Evolutionary conservation across 768 basidiomycete genomes (phyloP), one percentile per base, ranked within the genome.

Genomic region (Amanita fuliginea): DNA sequence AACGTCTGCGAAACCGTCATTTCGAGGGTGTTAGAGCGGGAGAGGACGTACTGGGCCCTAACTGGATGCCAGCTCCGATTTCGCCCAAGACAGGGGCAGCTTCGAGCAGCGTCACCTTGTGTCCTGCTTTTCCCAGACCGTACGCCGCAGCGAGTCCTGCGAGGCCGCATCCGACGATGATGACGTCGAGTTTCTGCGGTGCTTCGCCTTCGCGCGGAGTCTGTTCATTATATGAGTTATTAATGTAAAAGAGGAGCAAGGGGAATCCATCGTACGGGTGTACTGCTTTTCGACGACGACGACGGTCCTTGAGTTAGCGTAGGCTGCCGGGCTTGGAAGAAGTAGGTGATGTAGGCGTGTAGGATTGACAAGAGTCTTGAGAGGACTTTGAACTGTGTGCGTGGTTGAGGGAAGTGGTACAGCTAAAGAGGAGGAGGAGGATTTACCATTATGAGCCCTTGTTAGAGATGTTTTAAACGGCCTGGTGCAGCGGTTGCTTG

Each of bases 31-130:
- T n/a, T n/a, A n/a, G n/a, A n/a, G n/a, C n/a, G n/a, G 22, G 5
- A 2, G 22, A 24, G 22, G 44, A 49, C 52, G 11, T 46, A 56
- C 56, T 62, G 13, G 65, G 63, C 3, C 55, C 49, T 11, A 74
- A 57, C 56, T 77, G 76, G 32, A 78, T 77, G 9, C 76, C 76
- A 3, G 76, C 76, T 2, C 77, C 75, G 5, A 74, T 66, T 49
- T 76, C 74, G 1, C 66, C 64, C 11, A 74, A 60, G 3, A 54
- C 47, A 0, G 54, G 41, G 2, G 75, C 70, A 16, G 56, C 55
- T 53, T 78, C 76, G 33, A 78, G 60, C 43, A 77, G 61, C 26
- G 73, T 74, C 46, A 78, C 67, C 4, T 55, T 67, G 58, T 78
- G 75, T 1, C 76, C 76, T 0, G 70, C 68, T 16, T 64, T 62